Evolutionary conservation across 1,139 yeast genomes (phyloP).

Genomic region (Geotrichum australiense): DNA sequence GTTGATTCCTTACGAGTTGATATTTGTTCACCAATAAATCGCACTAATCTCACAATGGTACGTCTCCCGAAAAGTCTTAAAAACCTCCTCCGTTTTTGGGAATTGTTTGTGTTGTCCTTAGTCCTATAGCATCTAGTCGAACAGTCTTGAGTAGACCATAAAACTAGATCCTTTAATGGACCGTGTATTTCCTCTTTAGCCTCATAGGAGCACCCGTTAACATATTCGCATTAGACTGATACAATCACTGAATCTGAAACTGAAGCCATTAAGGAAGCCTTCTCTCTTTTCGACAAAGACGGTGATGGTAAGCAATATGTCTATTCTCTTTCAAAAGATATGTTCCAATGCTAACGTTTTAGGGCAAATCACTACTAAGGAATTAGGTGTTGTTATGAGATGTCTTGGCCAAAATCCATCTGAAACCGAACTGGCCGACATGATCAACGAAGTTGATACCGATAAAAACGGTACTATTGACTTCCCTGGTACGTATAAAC

Average conservation of each 20-base stretch:
- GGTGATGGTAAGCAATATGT: constrained; percentile 64
- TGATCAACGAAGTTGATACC: constrained; percentile 92
- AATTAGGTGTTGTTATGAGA: constrained; percentile 97
- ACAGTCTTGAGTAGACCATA: too few relatives aligned
- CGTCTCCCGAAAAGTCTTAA: background rate
- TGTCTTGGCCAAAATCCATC: constrained; percentile 95
- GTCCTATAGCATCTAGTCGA: background rate
- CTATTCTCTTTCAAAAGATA: background rate
- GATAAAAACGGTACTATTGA: constrained; percentile 19
- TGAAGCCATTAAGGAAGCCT: constrained; percentile 95
- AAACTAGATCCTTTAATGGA: too few relatives aligned
- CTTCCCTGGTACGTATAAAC: constrained; percentile 31
- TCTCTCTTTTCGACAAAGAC: constrained; percentile 91
- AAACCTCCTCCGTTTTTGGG: too few relatives aligned
- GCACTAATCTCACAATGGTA: background rate
- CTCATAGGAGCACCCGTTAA: background rate
- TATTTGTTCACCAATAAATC: background rate
- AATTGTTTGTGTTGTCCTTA: background rate
- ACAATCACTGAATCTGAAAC: constrained; percentile 93
- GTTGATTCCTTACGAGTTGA: background rate
- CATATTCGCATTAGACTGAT: constrained; percentile 51
- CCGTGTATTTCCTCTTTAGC: background rate
- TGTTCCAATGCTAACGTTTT: background rate
- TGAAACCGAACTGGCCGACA: constrained; percentile 89
- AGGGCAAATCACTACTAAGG: constrained; percentile 78